phyloP scores from a whole-genome alignment of 2,329 filamentous ascomycete genomes.

The Colletotrichum agaves region DNA sequence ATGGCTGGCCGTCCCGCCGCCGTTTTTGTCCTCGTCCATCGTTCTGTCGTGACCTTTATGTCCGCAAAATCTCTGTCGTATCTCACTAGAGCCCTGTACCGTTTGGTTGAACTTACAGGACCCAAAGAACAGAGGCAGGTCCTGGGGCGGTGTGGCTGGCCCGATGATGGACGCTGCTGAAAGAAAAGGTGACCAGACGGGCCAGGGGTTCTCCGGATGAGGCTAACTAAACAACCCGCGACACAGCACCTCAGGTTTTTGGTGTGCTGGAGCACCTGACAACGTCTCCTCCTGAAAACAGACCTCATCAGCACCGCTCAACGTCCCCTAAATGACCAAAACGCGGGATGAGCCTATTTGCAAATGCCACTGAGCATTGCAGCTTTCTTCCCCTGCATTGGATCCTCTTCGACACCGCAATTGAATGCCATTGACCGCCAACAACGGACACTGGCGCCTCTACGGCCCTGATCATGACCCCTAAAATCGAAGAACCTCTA shows the following conservation, averaged over 20 bases:
- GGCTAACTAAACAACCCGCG: conserved; percentile 29
- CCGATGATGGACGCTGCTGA: conserved; percentile 13
- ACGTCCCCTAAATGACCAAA: not conserved
- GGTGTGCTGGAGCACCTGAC: not conserved
- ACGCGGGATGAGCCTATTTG: conserved; percentile 10
- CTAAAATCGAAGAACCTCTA: conserved; percentile 5
- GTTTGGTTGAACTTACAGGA: not conserved
- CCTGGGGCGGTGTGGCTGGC: conserved; percentile 22
- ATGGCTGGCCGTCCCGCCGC: conserved; percentile 12
- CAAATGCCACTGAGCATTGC: conserved; percentile 5
- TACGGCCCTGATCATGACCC: conserved; percentile 6
- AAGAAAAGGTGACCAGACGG: conserved; percentile 7
- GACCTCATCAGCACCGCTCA: conserved; percentile 24
- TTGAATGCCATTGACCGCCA: conserved; percentile 27
- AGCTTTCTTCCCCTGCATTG: conserved; percentile 22
- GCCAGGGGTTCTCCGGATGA: conserved; percentile 25
- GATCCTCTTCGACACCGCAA: conserved; percentile 22
- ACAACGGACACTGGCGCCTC: conserved; percentile 25
- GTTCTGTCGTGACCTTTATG: too few species aligned
- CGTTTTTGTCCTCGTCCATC: conserved; percentile 7
- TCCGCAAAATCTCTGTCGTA: conserved; percentile 10
- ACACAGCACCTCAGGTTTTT: conserved; percentile 31
- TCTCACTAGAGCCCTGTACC: conserved; percentile 20
- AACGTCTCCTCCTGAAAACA: conserved; percentile 20
- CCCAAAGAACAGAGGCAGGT: not conserved